phyloP scores from a whole-genome alignment of 306 rosid species.

The Macrotyloma uniflorum region DNA sequence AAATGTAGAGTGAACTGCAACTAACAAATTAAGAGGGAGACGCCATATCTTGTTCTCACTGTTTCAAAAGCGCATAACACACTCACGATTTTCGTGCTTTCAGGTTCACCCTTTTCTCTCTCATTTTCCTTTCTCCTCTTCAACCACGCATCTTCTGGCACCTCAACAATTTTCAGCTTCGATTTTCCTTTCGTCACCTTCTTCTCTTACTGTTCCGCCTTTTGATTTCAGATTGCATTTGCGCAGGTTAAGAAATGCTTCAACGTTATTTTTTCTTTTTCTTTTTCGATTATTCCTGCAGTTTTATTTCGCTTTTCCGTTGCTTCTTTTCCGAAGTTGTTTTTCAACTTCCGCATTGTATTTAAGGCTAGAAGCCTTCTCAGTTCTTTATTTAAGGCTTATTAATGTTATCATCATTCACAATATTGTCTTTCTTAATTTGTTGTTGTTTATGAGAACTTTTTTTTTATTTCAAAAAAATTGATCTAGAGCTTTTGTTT shows the following conservation, averaged over 20 bases:
- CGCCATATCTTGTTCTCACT: slow-evolving; percentile 55
- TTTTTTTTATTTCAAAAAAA: not conserved
- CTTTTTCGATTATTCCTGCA: not conserved
- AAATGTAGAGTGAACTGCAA: slow-evolving; percentile 29
- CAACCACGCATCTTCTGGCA: not conserved
- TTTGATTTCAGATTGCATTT: slow-evolving; percentile 29
- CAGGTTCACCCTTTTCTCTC: slow-evolving; percentile 27
- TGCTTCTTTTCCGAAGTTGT: not conserved
- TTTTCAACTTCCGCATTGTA: not conserved
- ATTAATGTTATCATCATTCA: not conserved
- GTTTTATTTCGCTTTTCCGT: not conserved
- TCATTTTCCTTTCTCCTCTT: not conserved
- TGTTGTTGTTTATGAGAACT: not conserved
- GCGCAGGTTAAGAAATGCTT: slow-evolving; percentile 31
- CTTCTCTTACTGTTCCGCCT: not conserved
- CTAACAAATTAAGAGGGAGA: slow-evolving; percentile 54
- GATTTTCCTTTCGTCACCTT: not conserved
- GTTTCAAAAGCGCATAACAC: slow-evolving; percentile 27
- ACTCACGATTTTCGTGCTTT: slow-evolving; percentile 6
- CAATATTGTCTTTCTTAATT: not conserved
- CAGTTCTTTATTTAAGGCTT: not conserved
- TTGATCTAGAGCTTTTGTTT: slow-evolving; percentile 15
- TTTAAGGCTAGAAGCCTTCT: not conserved
- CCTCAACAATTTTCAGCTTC: slow-evolving; percentile 2
- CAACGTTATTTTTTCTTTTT: not conserved